Conservation (phyloP, 2,329 filamentous ascomycete genomes). For the Blastomyces percursus region DNA sequence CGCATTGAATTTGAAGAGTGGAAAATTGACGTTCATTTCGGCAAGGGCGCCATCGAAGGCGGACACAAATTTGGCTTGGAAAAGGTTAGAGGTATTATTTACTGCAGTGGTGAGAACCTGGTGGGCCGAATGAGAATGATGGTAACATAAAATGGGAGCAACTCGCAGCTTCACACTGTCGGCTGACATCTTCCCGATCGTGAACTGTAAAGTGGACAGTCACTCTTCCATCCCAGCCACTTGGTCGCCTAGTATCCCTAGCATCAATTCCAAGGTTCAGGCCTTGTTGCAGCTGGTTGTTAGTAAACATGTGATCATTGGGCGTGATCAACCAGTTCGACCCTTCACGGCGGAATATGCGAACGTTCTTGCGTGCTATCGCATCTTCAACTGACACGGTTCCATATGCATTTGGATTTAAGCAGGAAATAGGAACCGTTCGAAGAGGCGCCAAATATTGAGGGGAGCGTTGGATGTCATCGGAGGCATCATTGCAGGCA, state of each 20-base stretch:
- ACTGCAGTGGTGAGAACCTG: slow-evolving; percentile 18
- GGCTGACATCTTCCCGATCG: slow-evolving; percentile 17
- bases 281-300: slow-evolving; percentile 20
- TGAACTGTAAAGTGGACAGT: slow-evolving; percentile 21
- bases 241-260: slow-evolving; percentile 20
- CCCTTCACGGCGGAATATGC: slow-evolving; percentile 20
- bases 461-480: slow-evolving; percentile 23
- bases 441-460: slow-evolving; percentile 25
- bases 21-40: slow-evolving; percentile 12
- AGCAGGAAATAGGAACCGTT: slow-evolving; percentile 21
- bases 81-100: slow-evolving; percentile 6
- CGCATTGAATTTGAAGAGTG: slow-evolving; percentile 18
- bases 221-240: slow-evolving; percentile 13
- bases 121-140: slow-evolving; percentile 25
- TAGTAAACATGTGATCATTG: slow-evolving; percentile 21
- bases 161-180: slow-evolving; percentile 25
- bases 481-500: slow-evolving; percentile 29
- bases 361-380: slow-evolving; percentile 18
- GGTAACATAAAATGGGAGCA: slow-evolving; percentile 31
- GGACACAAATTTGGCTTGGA: slow-evolving; percentile 16
- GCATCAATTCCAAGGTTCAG: slow-evolving; percentile 30
- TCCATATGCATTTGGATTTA: slow-evolving; percentile 4
- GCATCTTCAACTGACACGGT: slow-evolving; percentile 7
- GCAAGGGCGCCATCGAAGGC: slow-evolving; percentile 12
- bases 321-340: slow-evolving; percentile 21